phyloP scores from a whole-genome alignment of 192 early-diverging fungal genomes.

The Thoreauomyces humboldtii region DNA sequence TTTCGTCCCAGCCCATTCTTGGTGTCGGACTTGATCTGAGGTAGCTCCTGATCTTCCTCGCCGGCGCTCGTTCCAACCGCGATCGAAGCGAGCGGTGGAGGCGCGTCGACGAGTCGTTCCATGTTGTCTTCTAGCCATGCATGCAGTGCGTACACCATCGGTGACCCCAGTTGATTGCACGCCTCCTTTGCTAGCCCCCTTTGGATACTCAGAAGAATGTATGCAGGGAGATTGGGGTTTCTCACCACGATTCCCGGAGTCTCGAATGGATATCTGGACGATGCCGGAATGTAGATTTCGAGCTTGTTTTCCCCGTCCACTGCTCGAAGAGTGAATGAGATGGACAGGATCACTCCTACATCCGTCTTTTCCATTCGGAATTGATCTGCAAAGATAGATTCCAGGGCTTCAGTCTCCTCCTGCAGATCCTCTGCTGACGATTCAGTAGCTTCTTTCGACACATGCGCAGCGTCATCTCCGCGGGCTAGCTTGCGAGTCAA shows the following conservation, averaged over 20 bases:
- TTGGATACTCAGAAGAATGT: constrained; percentile 46
- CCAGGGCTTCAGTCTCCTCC: constrained; percentile 65
- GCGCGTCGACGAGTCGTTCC: constrained; percentile 20
- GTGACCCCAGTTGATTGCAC: constrained; percentile 31
- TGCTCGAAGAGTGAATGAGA: not conserved
- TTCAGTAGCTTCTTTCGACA: constrained; percentile 37
- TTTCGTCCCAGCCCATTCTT: too few species aligned
- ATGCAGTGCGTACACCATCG: constrained; percentile 46
- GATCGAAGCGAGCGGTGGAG: constrained; percentile 15
- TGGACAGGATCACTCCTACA: constrained; percentile 1
- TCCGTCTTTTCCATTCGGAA: constrained; percentile 37
- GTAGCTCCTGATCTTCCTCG: too few species aligned
- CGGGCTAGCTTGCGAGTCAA: constrained; percentile 50
- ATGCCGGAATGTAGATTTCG: constrained; percentile 61
- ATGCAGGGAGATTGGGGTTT: constrained; percentile 66
- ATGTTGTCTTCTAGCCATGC: constrained; percentile 41
- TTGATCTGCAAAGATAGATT: constrained; percentile 61
- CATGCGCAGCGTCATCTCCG: constrained; percentile 37
- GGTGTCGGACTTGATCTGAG: too few species aligned
- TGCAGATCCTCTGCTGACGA: constrained; percentile 42
- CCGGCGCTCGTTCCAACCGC: not conserved
- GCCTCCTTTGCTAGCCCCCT: constrained; percentile 18
- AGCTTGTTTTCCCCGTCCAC: constrained; percentile 25
- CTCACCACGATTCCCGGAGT: constrained; percentile 64
- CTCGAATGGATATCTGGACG: constrained; percentile 63